Evolutionary conservation across 495 filamentous ascomycete genomes (phyloP), one percentile per base, ranked within the genome.

Genomic region (Umbilicaria muhlenbergii): DNA sequence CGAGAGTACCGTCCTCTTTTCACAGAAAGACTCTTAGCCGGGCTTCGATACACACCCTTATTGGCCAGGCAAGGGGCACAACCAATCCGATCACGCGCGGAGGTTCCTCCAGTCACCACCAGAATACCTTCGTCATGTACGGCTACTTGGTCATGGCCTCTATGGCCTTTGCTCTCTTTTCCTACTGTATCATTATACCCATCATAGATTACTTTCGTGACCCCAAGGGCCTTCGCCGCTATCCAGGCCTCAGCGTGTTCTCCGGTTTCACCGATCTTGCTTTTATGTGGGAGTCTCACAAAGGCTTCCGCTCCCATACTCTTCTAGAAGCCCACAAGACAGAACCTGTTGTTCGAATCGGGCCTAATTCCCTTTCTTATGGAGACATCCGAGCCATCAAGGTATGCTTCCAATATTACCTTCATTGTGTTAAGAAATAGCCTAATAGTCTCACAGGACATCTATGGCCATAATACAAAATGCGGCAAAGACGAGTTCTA

Each of bases 401-500:
- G 7, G 4, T 28, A 7, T 1, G 24, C 24, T 3, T 28, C 7
- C 7, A 28, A 5, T 3, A 52, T 21, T 7, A 15, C 14, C 14
- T 15, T 19, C 4, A 1, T 16, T 5, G 6, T 28, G 24, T 10
- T 28, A 7, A 10, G 3, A 7, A 28, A 28, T 28, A 21, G 2
- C 5, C 7, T 28, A 28, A 3, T 28, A 28, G 1, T 10, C 6
- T 1, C 24, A 3, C 24, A 69, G 49, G 71, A 74, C 36, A 73
- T 75, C 41, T 75, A 73, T 46, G 70, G 70, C 21, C 71, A 76
- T 51, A 61, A 56, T 40, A 71, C 71, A 0, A 58, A 58, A 39
- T 70, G 66, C 45, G 57, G 53, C 43, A 76, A 75, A 40, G 70
- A 71, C 42, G 50, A 48, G 5, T 62, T 59, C 6, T 76, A 76